phyloP scores from a whole-genome alignment of 768 basidiomycete species.

The Gloeostereum incarnatum region DNA sequence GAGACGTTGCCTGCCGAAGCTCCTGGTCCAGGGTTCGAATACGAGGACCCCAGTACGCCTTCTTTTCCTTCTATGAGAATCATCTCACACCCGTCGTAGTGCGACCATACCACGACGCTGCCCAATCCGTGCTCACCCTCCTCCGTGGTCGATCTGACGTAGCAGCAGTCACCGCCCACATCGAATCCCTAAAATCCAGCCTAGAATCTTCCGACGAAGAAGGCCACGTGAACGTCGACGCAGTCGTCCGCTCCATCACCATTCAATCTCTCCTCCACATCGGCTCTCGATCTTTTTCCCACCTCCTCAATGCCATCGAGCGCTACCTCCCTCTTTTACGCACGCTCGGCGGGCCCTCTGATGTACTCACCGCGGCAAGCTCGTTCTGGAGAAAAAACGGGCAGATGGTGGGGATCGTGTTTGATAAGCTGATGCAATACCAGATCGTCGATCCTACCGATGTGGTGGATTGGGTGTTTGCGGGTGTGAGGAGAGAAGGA shows the following conservation, averaged over 20 bases:
- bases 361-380: constrained; percentile 63
- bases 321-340: constrained; percentile 79
- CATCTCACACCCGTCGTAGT: constrained; percentile 30
- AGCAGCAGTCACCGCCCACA: constrained; percentile 68
- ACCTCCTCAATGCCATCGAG: constrained; percentile 95
- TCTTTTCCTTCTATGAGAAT: neutral
- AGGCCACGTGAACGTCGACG: constrained; percentile 50
- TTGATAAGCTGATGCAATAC: constrained; percentile 98
- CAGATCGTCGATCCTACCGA: constrained; percentile 94
- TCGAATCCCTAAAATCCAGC: constrained; percentile 60
- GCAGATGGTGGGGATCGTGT: constrained; percentile 87
- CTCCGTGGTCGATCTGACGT: constrained; percentile 76
- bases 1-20: constrained; percentile 59
- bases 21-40: constrained; percentile 75
- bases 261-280: constrained; percentile 86
- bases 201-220: constrained; percentile 56
- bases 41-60: constrained; percentile 65
- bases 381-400: constrained; percentile 78
- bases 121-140: constrained; percentile 67
- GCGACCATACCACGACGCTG: constrained; percentile 71
- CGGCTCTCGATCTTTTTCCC: constrained; percentile 93
- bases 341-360: constrained; percentile 36
- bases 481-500: constrained; percentile 36
- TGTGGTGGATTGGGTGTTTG: constrained; percentile 80
- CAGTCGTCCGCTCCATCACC: constrained; percentile 65